phyloP scores from a whole-genome alignment of 2,329 filamentous ascomycete genomes.

The Diaporthe citri region DNA sequence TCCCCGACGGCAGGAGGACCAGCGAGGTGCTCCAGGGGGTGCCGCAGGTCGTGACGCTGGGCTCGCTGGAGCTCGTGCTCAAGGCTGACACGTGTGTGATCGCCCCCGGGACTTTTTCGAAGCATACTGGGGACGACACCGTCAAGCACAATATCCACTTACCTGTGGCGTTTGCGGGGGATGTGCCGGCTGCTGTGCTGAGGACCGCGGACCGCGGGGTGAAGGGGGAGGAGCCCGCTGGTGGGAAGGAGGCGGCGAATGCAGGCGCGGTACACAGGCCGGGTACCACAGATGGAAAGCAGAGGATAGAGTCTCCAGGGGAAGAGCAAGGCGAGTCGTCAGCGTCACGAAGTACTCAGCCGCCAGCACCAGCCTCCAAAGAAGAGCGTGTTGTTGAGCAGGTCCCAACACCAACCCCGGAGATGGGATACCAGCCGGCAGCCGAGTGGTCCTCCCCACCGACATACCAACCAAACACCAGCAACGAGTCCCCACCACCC shows the following conservation, averaged over 20 bases:
- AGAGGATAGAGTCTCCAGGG: too few species aligned
- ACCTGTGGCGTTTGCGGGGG: not conserved
- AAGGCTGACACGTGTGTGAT: slow-evolving; percentile 38
- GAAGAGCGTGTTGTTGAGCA: not conserved
- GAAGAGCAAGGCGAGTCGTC: not conserved
- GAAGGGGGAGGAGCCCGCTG: not conserved
- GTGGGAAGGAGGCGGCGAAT: not conserved
- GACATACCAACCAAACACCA: slow-evolving; percentile 8
- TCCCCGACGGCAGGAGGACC: slow-evolving; percentile 39
- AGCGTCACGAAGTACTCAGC: not conserved
- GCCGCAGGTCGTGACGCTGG: slow-evolving; percentile 40
- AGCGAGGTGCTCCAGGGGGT: slow-evolving; percentile 39
- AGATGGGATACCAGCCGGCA: not conserved
- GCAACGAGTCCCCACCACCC: not conserved
- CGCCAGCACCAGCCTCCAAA: too few species aligned
- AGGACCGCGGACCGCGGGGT: not conserved
- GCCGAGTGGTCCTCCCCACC: not conserved
- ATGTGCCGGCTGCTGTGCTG: not conserved
- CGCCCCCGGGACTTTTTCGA: slow-evolving; percentile 36
- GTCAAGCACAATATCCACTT: not conserved
- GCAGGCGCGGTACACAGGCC: not conserved
- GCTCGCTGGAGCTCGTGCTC: slow-evolving; percentile 40
- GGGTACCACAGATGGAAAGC: not conserved
- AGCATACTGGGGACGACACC: not conserved
- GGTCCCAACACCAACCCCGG: too few species aligned